Conservation (phyloP, 75 land plant genomes). For the Adiantum capillusveneris region DNA sequence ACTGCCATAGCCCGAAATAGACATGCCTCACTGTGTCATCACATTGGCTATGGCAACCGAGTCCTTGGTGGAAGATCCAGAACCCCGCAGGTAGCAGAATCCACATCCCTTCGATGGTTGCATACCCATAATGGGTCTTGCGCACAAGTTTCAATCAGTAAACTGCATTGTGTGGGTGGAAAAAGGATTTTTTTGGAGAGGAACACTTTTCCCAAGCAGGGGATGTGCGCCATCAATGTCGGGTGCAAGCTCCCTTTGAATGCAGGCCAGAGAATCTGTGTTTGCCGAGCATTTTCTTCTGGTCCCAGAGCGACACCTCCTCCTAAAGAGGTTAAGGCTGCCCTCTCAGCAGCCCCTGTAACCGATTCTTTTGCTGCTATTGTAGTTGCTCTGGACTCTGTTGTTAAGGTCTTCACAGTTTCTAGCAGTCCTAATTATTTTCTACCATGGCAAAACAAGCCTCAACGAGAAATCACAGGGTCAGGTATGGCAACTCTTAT, state of each 20-base stretch:
- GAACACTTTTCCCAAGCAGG: too few relatives aligned
- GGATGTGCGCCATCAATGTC: too few relatives aligned
- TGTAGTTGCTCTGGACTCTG: constrained; percentile 77
- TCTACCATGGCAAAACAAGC: constrained; percentile 95
- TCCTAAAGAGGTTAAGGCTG: background rate
- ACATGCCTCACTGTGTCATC: background rate
- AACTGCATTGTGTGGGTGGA: too few relatives aligned
- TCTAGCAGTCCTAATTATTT: constrained; percentile 84
- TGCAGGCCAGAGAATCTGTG: background rate
- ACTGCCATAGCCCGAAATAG: background rate
- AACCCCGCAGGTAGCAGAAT: too few relatives aligned
- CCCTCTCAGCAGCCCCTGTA: background rate
- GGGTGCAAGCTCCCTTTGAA: background rate
- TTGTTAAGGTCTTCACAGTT: constrained; percentile 89
- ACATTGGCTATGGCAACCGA: background rate
- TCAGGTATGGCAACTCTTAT: constrained; percentile 42
- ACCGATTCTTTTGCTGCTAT: constrained; percentile 53
- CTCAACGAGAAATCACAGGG: constrained; percentile 78
- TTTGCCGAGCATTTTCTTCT: background rate
- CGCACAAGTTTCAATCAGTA: too few relatives aligned
- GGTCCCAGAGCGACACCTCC: background rate
- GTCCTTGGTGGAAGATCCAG: too few relatives aligned
- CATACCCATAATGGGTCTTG: too few relatives aligned
- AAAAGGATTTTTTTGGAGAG: too few relatives aligned
- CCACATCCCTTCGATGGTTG: too few relatives aligned